A percentile compares a stretch with the other conserved stretches of the same genome.
Evolutionary conservation across 768 basidiomycete species (phyloP).

Genomic region (Russula olivacea): DNA sequence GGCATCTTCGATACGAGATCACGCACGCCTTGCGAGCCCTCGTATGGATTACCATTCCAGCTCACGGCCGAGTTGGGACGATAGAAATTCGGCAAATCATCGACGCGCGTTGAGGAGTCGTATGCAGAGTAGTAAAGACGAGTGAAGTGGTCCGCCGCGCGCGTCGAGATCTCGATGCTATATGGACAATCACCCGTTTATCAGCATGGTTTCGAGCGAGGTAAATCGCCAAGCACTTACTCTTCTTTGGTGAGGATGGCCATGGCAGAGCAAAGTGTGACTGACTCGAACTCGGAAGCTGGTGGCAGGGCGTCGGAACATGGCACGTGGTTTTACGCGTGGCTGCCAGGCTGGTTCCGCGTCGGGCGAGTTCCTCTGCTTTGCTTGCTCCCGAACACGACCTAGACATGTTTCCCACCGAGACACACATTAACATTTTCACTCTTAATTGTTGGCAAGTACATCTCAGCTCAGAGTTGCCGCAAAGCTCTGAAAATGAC

Average conservation of each 20-base stretch:
- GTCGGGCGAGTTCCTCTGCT: neutral
- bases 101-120: conserved; percentile 70
- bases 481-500: neutral
- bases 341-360: neutral
- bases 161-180: conserved; percentile 80
- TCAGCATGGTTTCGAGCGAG: neutral
- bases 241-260: conserved; percentile 34
- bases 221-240: conserved; percentile 25
- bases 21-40: conserved; percentile 63
- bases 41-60: conserved; percentile 81
- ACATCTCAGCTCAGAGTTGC: neutral
- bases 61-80: conserved; percentile 67
- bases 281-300: conserved; percentile 1
- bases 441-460: conserved; percentile 76
- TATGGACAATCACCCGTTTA: neutral
- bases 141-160: conserved; percentile 79
- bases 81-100: conserved; percentile 78
- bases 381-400: neutral
- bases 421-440: conserved; percentile 52
- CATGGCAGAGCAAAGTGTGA: conserved; percentile 26
- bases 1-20: conserved; percentile 70
- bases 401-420: conserved; percentile 28
- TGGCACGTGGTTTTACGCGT: conserved; percentile 1
- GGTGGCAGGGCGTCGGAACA: too few species aligned
- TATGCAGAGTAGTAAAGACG: conserved; percentile 78